Base-by-base conservation (phyloP, 257 asterid species). In the Asclepias syriaca region DNA sequence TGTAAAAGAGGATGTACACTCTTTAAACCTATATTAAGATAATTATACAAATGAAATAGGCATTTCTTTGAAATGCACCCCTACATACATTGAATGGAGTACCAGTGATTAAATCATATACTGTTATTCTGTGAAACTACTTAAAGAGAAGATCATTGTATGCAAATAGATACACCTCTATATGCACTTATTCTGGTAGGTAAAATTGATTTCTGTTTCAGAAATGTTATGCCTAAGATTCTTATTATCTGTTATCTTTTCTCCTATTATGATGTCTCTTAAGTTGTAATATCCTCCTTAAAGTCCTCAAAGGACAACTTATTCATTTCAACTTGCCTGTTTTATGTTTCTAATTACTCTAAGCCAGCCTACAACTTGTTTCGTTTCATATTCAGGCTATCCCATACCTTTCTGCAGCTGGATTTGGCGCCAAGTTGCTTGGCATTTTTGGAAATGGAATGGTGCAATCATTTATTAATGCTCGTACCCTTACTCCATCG, bases 371-470 rank as follows among this genome's bases (percentile, higher is more conserved):
- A 21, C 32, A 24, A 27, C 66, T 67, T 59, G 63, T 51, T 68
- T 69, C 74, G 24, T 71, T 73, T 72, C 78, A 76, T 78, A 74
- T 78, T 75, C 78, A 91, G 98, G 96, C 98, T 65, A 89, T 94
- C 77, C 96, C 93, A 63, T 73, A 87, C 84, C 97, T 94, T 81
- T 94, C 97, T 64, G 97, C 87, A 43, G 96, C 97, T 74, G 98
- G 98, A 76, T 94, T 94, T 82, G 98, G 98, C 77, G 98, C 98
- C 73, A 89, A 88, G 91, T 81, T 94, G 87, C 93, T 94, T 71
- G 98, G 96, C 49, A 90, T 94, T 70, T 94, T 94, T 78, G 95
- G 95, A 64, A 94, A 94, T 81, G 98, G 98, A 74, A 94, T 94
- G 98, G 97, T 94, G 84, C 98, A 94, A 74, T 94, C 98, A 22